Evolutionary conservation across 139 green algal species (phyloP).

Genomic region (Chara braunii): DNA sequence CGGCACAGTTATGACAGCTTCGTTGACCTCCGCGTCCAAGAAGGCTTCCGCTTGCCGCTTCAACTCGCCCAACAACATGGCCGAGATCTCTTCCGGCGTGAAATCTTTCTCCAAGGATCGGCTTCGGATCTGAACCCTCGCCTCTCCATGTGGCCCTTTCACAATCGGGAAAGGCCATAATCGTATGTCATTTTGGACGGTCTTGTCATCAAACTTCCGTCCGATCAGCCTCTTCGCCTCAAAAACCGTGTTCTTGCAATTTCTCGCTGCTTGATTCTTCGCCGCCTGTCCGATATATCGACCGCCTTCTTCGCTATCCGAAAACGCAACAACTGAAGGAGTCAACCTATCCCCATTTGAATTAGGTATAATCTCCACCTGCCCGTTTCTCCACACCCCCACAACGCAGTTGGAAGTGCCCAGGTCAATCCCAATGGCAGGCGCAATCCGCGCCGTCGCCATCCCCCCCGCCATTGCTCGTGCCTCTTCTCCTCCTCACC

Average conservation of each 20-base stretch:
- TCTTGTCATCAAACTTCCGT: constrained; percentile 72
- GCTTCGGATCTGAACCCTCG: constrained; percentile 69
- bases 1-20: constrained; percentile 84
- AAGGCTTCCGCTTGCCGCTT: constrained; percentile 83
- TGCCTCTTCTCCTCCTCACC: too few species aligned
- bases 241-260: constrained; percentile 83
- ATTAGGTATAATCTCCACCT: constrained; percentile 80
- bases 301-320: constrained; percentile 69
- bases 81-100: constrained; percentile 67
- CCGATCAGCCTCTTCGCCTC: constrained; percentile 91
- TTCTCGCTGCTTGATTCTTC: constrained; percentile 65
- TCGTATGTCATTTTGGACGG: constrained; percentile 69
- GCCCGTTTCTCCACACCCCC: constrained; percentile 71
- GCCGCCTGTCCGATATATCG: constrained; percentile 76
- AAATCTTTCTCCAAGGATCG: constrained; percentile 50
- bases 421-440: constrained; percentile 75
- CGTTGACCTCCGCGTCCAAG: constrained; percentile 64
- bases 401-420: constrained; percentile 77
- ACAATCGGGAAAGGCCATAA: constrained; percentile 63
- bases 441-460: too few species aligned
- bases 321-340: constrained; percentile 80
- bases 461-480: too few species aligned
- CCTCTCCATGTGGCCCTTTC: constrained; percentile 64
- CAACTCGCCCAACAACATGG: constrained; percentile 80
- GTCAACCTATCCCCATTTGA: constrained; percentile 89